These are phyloP conservation scores for Lepidium aucheri DNA, from an alignment of 345 rosid genomes.

Conservation along the genomic window DNA sequence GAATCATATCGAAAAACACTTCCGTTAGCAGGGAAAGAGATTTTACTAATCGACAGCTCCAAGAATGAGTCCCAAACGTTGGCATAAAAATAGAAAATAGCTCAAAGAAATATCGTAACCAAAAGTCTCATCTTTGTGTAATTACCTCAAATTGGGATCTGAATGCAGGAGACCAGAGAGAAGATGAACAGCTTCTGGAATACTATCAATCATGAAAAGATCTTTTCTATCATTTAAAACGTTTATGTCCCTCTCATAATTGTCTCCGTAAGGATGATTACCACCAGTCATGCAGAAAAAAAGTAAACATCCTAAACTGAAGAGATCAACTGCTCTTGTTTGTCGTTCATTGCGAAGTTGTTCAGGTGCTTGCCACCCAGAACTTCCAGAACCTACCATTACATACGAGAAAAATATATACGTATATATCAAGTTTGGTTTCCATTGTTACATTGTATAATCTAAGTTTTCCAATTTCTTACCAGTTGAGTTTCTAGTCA, in stretches of 20 bases:
- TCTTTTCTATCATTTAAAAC: conserved; percentile 52
- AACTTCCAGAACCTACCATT: conserved; percentile 64
- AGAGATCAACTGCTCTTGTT: conserved; percentile 69
- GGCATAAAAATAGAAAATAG: background rate
- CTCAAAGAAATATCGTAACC: background rate
- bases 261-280: conserved; percentile 65
- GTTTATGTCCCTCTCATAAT: conserved; percentile 57
- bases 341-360: conserved; percentile 65
- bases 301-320: conserved; percentile 72
- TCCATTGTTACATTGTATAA: background rate
- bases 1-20: background rate
- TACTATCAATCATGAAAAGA: conserved; percentile 49
- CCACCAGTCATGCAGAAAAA: conserved; percentile 74
- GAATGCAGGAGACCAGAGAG: conserved; percentile 46
- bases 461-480: conserved; percentile 4
- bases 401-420: background rate
- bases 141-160: conserved; percentile 47
- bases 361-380: conserved; percentile 90
- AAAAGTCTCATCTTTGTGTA: background rate
- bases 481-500: conserved; percentile 62
- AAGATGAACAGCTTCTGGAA: conserved; percentile 70
- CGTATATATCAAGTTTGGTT: background rate
- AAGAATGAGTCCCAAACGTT: background rate
- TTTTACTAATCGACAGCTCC: background rate
- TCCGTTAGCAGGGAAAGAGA: background rate